Percentiles rank a stretch among this genome's conserved stretches.
phyloP scores from a whole-genome alignment of 257 asterid species.

The Solanum neorickii region DNA sequence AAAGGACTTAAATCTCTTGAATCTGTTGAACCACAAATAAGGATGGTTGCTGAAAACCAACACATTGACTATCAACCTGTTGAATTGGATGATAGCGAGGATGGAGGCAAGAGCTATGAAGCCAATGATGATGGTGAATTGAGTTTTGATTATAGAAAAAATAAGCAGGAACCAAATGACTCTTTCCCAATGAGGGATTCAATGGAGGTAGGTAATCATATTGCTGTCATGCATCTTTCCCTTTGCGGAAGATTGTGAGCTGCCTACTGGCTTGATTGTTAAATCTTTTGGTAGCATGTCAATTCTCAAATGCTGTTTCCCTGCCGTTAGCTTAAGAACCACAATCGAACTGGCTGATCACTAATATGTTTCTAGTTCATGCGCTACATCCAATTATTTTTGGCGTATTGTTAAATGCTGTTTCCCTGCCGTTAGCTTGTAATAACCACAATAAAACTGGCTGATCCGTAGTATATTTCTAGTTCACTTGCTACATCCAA shows the following conservation, averaged over 20 bases:
- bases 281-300: not conserved
- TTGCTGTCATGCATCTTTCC: not conserved
- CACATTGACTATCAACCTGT: conserved; percentile 67
- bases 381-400: not conserved
- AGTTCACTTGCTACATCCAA: not conserved
- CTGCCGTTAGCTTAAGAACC: not conserved
- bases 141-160: conserved; percentile 57
- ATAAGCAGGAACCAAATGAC: conserved; percentile 45
- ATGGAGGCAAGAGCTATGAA: conserved; percentile 42
- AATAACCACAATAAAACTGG: not conserved
- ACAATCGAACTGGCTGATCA: not conserved
- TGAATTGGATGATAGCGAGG: conserved; percentile 46
- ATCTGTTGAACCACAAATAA: conserved; percentile 70
- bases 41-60: conserved; percentile 63
- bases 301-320: not conserved
- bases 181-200: conserved; percentile 38
- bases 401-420: not conserved
- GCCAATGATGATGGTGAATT: conserved; percentile 51
- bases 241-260: not conserved
- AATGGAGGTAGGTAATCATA: conserved; percentile 43
- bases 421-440: not conserved
- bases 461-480: not conserved
- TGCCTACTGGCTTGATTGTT: not conserved
- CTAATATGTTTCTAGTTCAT: not conserved
- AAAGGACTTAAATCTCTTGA: conserved; percentile 81